Base-by-base conservation (phyloP, 805 yeast genomes). In the Cyberlindnera meyerae region DNA sequence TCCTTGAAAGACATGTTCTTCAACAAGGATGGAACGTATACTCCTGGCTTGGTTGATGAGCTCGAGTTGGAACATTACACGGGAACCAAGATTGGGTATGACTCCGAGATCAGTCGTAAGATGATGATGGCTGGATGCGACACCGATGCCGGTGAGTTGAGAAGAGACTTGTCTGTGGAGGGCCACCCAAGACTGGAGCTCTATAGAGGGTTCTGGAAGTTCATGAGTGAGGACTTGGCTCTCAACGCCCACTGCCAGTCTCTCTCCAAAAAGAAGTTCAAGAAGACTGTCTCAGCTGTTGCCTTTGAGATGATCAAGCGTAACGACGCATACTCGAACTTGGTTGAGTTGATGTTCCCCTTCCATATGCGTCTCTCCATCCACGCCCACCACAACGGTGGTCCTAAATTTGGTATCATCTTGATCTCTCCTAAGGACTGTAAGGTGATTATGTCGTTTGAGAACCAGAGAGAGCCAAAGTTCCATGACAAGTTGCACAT, bases 241-340 rank as follows among this genome's bases (percentile, higher is more conserved):
- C 50, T 58, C 21, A 67, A 75, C 36, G 60, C 68, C 6, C 55
- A 54, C 30, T 66, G 70, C 31, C 42, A 57, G 18, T 44, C 46
- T 8, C 39, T 61, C 31, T 72, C 79, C 0, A 68, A 63, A 35
- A 54, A 61, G 62, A 42, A 43, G 33, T 70, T 66, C 54, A 75
- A 75, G 47, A 74, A 72, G 52, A 54, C 63, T 17, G 68, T 72
- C 14, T 63, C 79, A 2, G 66, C 65, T 40, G 72, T 76, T 30
- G 79, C 82, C 1, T 76, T 75, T 53, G 80, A 76, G 50, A 77
- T 77, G 82, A 77, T 77, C 42, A 74, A 69, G 51, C 60, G 82
- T 45, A 77, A 77, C 49, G 82, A 77, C 48, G 82, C 82, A 2
- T 76, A 77, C 51, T 76, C 82, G 8, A 77, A 77, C 51, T 60